phyloP scores from a whole-genome alignment of 345 rosid species.

The Rhodomyrtus tomentosa region DNA sequence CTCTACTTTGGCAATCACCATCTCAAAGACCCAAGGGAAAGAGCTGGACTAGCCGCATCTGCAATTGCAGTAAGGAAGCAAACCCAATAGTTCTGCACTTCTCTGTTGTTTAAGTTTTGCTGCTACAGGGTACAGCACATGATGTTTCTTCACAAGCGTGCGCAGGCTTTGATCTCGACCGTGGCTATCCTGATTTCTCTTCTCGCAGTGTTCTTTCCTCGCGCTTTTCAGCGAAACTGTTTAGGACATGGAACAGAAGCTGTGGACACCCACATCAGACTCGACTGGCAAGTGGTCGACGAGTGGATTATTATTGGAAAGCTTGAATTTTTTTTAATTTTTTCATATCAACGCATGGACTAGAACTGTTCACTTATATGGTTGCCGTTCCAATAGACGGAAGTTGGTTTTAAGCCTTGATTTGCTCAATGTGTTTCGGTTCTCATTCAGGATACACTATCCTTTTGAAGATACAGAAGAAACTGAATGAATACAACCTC shows the following conservation, averaged over 20 bases:
- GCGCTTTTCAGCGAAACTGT: neutral
- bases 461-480: neutral
- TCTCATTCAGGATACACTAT: neutral
- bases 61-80: slow-evolving; percentile 17
- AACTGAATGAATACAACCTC: neutral
- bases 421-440: neutral
- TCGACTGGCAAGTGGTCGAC: neutral
- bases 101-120: neutral
- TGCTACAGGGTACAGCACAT: neutral
- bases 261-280: neutral
- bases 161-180: slow-evolving; percentile 13
- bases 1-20: slow-evolving; percentile 8
- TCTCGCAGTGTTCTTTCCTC: neutral
- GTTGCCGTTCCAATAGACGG: neutral
- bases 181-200: slow-evolving; percentile 1
- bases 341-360: neutral
- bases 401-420: neutral
- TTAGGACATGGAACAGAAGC: neutral
- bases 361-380: neutral
- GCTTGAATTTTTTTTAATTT: neutral
- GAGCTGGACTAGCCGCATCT: slow-evolving; percentile 26
- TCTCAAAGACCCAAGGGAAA: slow-evolving; percentile 16
- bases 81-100: neutral
- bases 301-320: neutral
- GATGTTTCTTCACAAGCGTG: neutral